Percentiles rank a stretch among this genome's conserved stretches.
These are phyloP conservation scores for Thuidium tamariscinum DNA, from an alignment of 225 moss, liverwort and hornwort species.

Conservation along the genomic window DNA sequence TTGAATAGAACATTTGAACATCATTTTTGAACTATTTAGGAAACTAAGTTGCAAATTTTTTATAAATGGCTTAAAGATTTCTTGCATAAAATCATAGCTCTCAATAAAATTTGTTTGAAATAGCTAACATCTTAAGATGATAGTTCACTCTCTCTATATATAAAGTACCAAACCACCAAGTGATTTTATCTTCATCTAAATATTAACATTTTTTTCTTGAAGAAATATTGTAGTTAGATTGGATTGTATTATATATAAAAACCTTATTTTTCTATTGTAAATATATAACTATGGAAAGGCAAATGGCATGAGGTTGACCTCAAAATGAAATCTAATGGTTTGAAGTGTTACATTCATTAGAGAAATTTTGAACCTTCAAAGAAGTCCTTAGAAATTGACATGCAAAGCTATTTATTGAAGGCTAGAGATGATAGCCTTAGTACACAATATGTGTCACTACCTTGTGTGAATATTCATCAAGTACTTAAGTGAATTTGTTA, in stretches of 20 bases:
- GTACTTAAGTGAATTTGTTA: too few species aligned
- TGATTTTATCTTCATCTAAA: background rate
- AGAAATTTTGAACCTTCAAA: too few species aligned
- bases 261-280: background rate
- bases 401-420: too few species aligned
- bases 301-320: too few species aligned
- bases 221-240: background rate
- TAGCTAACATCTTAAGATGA: background rate
- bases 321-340: too few species aligned
- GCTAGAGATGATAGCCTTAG: too few species aligned
- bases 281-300: fast-evolving
- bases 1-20: background rate
- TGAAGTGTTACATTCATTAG: too few species aligned
- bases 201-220: background rate
- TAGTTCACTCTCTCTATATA: too few species aligned
- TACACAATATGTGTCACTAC: too few species aligned
- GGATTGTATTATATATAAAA: background rate
- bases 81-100: background rate
- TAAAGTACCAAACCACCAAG: background rate
- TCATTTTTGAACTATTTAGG: background rate
- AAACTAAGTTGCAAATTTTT: background rate
- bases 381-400: too few species aligned
- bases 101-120: background rate
- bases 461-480: too few species aligned
- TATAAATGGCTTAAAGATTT: too few species aligned